phyloP scores from a whole-genome alignment of 2,329 filamentous ascomycete species.

The Apiospora hydei region DNA sequence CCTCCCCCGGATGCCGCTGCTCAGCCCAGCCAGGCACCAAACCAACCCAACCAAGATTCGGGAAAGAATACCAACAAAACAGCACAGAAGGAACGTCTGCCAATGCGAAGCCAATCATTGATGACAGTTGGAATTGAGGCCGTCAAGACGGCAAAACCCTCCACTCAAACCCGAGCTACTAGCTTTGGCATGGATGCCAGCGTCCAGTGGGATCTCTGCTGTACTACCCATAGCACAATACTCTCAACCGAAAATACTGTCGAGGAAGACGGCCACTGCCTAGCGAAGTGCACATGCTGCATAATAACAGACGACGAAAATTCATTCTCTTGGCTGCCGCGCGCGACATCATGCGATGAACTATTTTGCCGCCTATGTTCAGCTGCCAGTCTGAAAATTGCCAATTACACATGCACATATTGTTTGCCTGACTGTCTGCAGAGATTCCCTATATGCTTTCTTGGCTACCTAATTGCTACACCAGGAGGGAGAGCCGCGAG shows the following conservation, averaged over 20 bases:
- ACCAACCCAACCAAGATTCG: not conserved
- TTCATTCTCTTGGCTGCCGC: not conserved
- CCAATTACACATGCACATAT: not conserved
- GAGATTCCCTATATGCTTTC: not conserved
- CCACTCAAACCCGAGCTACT: not conserved
- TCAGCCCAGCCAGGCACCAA: constrained; percentile 6
- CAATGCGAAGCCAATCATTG: not conserved
- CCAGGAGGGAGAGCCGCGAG: not conserved
- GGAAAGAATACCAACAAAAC: not conserved
- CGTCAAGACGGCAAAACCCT: not conserved
- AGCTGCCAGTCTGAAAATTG: not conserved
- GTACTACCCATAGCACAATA: not conserved
- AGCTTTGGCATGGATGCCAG: not conserved
- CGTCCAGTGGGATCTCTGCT: not conserved
- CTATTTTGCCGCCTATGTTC: not conserved
- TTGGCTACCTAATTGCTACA: not conserved
- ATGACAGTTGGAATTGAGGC: not conserved
- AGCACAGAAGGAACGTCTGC: not conserved
- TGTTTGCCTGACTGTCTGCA: not conserved
- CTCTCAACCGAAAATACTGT: not conserved
- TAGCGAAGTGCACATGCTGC: not conserved
- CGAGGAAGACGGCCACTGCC: not conserved
- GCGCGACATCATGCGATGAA: constrained; percentile 1
- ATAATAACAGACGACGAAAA: not conserved
- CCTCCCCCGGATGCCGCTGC: not conserved